Evolutionary conservation across 192 early-diverging fungal species (phyloP).

Genomic region (Radiomyces spectabilis): DNA sequence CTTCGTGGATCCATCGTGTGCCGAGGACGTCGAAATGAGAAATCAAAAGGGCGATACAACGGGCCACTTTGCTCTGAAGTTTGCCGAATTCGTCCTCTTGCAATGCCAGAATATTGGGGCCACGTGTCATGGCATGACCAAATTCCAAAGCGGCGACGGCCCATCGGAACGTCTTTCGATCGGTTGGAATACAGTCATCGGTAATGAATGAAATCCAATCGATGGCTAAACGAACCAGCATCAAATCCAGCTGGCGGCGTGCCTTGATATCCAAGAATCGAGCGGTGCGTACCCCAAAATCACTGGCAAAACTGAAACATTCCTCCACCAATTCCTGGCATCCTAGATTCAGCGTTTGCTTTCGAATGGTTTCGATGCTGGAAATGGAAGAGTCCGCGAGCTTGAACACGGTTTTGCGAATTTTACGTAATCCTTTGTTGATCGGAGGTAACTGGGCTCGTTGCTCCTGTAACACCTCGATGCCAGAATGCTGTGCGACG

Average conservation of each 20-base stretch:
- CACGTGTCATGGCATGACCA: slow-evolving; percentile 68
- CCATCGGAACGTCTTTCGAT: slow-evolving; percentile 79
- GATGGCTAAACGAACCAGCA: slow-evolving; percentile 66
- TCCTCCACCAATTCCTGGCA: slow-evolving; percentile 62
- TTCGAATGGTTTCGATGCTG: slow-evolving; percentile 47
- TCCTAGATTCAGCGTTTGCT: slow-evolving; percentile 32
- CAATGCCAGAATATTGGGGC: slow-evolving; percentile 62
- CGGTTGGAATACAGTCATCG: slow-evolving; percentile 72
- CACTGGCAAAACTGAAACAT: slow-evolving; percentile 63
- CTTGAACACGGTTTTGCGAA: slow-evolving; percentile 47
- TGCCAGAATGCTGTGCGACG: slow-evolving; percentile 32
- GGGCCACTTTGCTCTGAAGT: slow-evolving; percentile 63
- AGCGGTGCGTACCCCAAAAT: slow-evolving; percentile 57
- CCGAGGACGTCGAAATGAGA: slow-evolving; percentile 78
- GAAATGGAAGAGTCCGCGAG: slow-evolving; percentile 47
- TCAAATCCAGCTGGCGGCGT: slow-evolving; percentile 54
- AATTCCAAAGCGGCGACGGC: slow-evolving; percentile 79
- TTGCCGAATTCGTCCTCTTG: slow-evolving; percentile 62
- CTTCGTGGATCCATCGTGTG: slow-evolving; percentile 40
- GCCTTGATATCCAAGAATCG: slow-evolving; percentile 50
- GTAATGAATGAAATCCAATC: slow-evolving; percentile 85
- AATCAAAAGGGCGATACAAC: slow-evolving; percentile 75
- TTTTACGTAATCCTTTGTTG: slow-evolving; percentile 48
- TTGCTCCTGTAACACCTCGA: slow-evolving; percentile 41
- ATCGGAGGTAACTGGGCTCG: slow-evolving; percentile 51